A percentile compares a stretch with the other conserved stretches of the same genome.
phyloP scores from a whole-genome alignment of 2,329 filamentous ascomycete species.

The Epichloe coenophiala region DNA sequence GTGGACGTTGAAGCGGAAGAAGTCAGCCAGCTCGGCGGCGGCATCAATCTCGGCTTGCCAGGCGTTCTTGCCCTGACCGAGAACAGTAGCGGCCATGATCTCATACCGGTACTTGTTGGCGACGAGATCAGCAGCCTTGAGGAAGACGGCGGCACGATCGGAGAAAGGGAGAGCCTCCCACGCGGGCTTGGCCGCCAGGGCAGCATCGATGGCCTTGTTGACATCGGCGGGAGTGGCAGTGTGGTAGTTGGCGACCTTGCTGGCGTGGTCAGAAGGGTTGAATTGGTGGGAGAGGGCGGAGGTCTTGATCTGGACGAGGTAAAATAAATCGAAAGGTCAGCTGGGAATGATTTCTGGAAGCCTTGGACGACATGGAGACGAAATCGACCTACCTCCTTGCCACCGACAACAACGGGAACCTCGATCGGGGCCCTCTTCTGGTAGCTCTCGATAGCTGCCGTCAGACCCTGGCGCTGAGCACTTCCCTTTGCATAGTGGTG shows the following conservation, averaged over 20 bases:
- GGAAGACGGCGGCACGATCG: conserved; percentile 83
- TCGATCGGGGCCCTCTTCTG: conserved; percentile 58
- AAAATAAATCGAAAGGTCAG: not conserved
- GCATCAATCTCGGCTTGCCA: conserved; percentile 99
- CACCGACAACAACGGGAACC: conserved; percentile 72
- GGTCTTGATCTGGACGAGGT: conserved; percentile 44
- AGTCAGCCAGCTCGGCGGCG: conserved; percentile 84
- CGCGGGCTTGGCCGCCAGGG: conserved; percentile 68
- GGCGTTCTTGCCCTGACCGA: conserved; percentile 94
- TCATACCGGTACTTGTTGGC: conserved; percentile 90
- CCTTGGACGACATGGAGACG: not conserved
- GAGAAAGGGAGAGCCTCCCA: conserved; percentile 89
- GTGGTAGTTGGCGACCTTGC: conserved; percentile 70
- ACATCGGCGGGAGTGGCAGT: conserved; percentile 69
- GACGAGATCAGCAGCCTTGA: conserved; percentile 89
- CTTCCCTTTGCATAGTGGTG: conserved; percentile 83
- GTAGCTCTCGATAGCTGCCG: conserved; percentile 56
- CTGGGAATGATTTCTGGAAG: not conserved
- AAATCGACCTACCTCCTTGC: conserved; percentile 51
- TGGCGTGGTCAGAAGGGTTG: conserved; percentile 71
- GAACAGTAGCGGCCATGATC: conserved; percentile 89
- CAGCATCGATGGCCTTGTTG: conserved; percentile 65
- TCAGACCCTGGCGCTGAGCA: conserved; percentile 61
- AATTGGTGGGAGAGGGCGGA: conserved; percentile 54
- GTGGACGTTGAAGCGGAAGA: conserved; percentile 86